phyloP scores from a whole-genome alignment of 78 protist genomes.

The Guillardia theta region DNA sequence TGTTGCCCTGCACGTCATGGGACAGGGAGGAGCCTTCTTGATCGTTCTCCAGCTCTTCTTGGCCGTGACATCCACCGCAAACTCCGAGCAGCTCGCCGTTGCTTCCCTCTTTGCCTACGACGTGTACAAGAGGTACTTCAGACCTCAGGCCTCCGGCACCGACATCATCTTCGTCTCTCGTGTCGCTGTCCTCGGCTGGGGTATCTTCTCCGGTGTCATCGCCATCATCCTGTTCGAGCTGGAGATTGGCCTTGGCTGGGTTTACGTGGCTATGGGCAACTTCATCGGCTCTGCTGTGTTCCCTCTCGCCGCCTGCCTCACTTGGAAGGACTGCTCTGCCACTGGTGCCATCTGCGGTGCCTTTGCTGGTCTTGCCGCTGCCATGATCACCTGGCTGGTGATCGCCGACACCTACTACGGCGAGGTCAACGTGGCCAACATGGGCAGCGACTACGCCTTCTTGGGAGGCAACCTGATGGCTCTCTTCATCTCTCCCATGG shows the following conservation, averaged over 20 bases:
- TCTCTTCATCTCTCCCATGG: background rate
- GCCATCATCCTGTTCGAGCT: background rate
- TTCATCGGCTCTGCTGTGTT: conserved; percentile 33
- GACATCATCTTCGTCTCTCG: background rate
- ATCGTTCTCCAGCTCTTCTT: background rate
- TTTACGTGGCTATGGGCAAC: conserved; percentile 43
- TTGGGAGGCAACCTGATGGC: conserved; percentile 22
- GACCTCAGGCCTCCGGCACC: background rate
- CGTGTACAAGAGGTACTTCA: conserved; percentile 18
- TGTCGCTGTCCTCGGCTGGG: background rate
- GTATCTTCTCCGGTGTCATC: background rate
- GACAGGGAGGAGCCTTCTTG: background rate
- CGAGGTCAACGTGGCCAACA: background rate
- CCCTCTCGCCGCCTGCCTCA: background rate
- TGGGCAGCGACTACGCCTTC: background rate
- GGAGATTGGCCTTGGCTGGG: conserved; percentile 36
- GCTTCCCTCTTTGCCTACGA: conserved; percentile 43
- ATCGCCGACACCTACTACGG: background rate
- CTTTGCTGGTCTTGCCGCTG: background rate
- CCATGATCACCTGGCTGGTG: background rate
- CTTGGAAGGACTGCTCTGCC: conserved; percentile 6
- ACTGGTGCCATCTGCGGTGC: background rate
- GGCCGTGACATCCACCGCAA: conserved; percentile 42
- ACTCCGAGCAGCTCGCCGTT: conserved; percentile 26
- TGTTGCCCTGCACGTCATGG: background rate